These are phyloP conservation scores for Euryodendron excelsum DNA, from an alignment of 148 eudicot species.

Conservation along the genomic window DNA sequence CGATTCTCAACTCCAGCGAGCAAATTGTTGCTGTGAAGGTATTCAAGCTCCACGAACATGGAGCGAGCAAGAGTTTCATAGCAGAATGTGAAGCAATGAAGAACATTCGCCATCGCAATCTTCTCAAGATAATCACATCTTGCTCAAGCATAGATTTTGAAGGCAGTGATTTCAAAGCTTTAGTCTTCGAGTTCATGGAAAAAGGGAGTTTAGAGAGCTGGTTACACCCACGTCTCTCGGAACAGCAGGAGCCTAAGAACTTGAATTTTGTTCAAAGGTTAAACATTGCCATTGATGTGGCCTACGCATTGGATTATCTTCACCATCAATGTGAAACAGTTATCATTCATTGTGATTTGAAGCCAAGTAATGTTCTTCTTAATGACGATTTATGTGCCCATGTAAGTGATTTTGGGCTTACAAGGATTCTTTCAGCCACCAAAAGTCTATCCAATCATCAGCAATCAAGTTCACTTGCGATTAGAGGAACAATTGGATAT, in stretches of 20 bases:
- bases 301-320: constrained; percentile 26
- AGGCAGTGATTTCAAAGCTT: constrained; percentile 23
- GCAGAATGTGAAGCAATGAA: constrained; percentile 30
- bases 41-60: constrained; percentile 20
- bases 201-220: constrained; percentile 31
- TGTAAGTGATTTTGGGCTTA: constrained; percentile 26
- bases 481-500: constrained; percentile 26
- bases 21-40: constrained; percentile 29
- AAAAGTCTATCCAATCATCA: background rate
- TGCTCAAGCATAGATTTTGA: constrained; percentile 18
- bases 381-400: constrained; percentile 16
- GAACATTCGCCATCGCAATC: constrained; percentile 26
- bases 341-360: constrained; percentile 18
- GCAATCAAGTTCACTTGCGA: constrained; percentile 6
- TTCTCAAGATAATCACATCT: constrained; percentile 25
- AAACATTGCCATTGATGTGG: constrained; percentile 30
- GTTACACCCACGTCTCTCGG: constrained; percentile 13
- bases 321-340: constrained; percentile 14
- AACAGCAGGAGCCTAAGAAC: background rate
- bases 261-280: constrained; percentile 18
- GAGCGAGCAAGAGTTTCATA: constrained; percentile 25
- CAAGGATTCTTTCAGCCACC: constrained; percentile 10
- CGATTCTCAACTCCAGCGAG: background rate
- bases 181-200: constrained; percentile 24
- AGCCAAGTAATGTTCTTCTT: constrained; percentile 27